Conservation (phyloP, 1,284 basidiomycete genomes). For the Trametes pubescens region DNA sequence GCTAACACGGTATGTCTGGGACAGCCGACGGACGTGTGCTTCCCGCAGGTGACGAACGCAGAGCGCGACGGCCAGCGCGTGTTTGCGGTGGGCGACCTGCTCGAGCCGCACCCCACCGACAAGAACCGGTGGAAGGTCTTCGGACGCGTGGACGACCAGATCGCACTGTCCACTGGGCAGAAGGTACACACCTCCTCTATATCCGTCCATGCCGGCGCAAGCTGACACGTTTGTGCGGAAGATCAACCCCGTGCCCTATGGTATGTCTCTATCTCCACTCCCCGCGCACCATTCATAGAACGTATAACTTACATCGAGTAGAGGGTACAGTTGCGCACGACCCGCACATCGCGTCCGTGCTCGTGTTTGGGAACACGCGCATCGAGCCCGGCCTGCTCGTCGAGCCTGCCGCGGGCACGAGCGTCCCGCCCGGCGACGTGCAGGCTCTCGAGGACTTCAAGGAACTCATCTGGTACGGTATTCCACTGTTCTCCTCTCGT, state of each 20-base stretch:
- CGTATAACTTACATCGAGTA: neutral
- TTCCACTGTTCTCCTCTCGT: neutral
- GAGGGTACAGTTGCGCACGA: constrained; percentile 24
- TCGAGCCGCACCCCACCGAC: constrained; percentile 21
- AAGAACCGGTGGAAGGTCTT: constrained; percentile 14
- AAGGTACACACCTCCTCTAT: constrained; percentile 13
- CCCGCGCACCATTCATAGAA: neutral
- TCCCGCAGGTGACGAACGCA: constrained; percentile 14
- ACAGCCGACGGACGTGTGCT: constrained; percentile 9
- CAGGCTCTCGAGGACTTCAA: constrained; percentile 39
- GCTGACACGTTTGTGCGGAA: neutral
- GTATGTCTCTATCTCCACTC: constrained; percentile 6
- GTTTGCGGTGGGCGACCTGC: constrained; percentile 22
- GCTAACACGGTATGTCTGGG: neutral
- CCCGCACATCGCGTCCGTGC: constrained; percentile 21
- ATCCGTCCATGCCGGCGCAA: neutral
- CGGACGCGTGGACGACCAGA: constrained; percentile 25
- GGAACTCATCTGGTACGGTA: constrained; percentile 42
- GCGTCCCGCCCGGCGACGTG: constrained; percentile 26
- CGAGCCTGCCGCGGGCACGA: constrained; percentile 9
- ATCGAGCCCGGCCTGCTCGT: constrained; percentile 23
- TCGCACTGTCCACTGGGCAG: constrained; percentile 20
- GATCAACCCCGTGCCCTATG: constrained; percentile 23
- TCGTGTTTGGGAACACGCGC: constrained; percentile 25
- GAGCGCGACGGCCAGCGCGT: constrained; percentile 14